phyloP scores from a whole-genome alignment of 2,329 filamentous ascomycete genomes.

The Ophiostoma fasciatum region DNA sequence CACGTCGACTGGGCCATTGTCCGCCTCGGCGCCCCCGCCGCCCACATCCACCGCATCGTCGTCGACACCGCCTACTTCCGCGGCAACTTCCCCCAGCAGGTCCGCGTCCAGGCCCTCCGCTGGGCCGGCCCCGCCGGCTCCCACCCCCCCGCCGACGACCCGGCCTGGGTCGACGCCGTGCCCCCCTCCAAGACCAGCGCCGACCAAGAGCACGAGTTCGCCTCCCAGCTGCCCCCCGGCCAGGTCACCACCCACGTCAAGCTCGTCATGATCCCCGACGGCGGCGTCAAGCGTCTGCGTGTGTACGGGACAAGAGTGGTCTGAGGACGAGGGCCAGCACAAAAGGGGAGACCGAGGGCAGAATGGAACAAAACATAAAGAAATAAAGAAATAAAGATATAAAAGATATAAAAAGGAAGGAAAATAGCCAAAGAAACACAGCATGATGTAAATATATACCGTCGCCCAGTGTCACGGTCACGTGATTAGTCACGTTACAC shows the following conservation, averaged over 20 bases:
- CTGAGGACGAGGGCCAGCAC: no score
- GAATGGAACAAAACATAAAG: no score
- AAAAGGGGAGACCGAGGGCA: no score
- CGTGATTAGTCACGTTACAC: no score
- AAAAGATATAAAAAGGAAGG: no score
- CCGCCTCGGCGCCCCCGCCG: conserved; percentile 52
- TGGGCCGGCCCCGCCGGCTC: conserved; percentile 38
- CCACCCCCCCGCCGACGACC: conserved; percentile 40
- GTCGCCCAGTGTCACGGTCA: no score
- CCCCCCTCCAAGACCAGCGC: conserved; percentile 53
- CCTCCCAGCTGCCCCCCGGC: conserved; percentile 33
- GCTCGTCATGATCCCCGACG: conserved; percentile 84
- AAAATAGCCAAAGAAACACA: no score
- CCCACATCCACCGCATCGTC: conserved; percentile 49
- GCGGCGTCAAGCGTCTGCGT: conserved; percentile 77
- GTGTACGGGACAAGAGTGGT: conserved; percentile 51
- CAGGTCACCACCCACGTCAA: conserved; percentile 67
- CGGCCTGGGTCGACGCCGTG: conserved; percentile 52
- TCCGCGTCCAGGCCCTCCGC: conserved; percentile 49
- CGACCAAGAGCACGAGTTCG: conserved; percentile 57
- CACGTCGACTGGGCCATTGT: conserved; percentile 76
- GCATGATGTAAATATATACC: no score
- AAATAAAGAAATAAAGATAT: no score
- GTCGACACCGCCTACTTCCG: conserved; percentile 74
- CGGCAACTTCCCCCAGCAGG: conserved; percentile 70